These are phyloP conservation scores for Alopecurus myosuroides DNA, from an alignment of 176 grass and related monocot species.

Conservation along the genomic window DNA sequence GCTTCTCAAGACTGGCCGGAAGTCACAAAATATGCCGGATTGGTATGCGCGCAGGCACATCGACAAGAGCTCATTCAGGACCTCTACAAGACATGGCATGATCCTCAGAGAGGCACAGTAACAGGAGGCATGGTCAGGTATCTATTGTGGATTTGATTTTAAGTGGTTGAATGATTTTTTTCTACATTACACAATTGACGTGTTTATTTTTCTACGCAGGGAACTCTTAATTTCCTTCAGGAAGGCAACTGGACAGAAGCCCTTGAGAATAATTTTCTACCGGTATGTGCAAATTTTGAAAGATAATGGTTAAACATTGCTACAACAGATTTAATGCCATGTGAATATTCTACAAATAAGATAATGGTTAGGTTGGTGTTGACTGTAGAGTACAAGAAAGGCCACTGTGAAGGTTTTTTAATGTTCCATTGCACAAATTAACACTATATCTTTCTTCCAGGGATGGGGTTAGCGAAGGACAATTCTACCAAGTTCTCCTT, in stretches of 20 bases:
- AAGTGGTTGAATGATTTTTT: not conserved
- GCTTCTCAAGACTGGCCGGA: constrained; percentile 80
- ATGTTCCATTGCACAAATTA: not conserved
- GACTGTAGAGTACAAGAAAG: not conserved
- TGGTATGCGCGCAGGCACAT: constrained; percentile 62
- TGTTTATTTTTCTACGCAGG: constrained; percentile 37
- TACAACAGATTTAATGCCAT: not conserved
- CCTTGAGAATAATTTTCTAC: constrained; percentile 96
- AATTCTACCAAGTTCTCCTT: constrained; percentile 98
- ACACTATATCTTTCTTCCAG: constrained; percentile 36
- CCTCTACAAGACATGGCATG: constrained; percentile 97
- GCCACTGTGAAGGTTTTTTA: not conserved
- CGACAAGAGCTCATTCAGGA: constrained; percentile 84
- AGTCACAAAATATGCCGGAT: constrained; percentile 65
- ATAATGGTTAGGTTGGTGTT: not conserved
- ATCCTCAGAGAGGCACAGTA: constrained; percentile 77
- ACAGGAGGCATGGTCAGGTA: constrained; percentile 70
- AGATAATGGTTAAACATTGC: not conserved
- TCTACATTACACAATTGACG: not conserved
- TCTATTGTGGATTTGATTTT: not conserved
- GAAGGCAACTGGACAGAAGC: constrained; percentile 97
- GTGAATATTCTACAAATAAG: constrained; percentile 38
- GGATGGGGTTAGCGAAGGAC: constrained; percentile 98
- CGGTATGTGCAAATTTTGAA: constrained; percentile 36
- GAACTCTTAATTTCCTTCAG: constrained; percentile 96